These are phyloP conservation scores for Eimeria praecox DNA, from an alignment of 169 alveolate genomes.

Conservation along the genomic window DNA sequence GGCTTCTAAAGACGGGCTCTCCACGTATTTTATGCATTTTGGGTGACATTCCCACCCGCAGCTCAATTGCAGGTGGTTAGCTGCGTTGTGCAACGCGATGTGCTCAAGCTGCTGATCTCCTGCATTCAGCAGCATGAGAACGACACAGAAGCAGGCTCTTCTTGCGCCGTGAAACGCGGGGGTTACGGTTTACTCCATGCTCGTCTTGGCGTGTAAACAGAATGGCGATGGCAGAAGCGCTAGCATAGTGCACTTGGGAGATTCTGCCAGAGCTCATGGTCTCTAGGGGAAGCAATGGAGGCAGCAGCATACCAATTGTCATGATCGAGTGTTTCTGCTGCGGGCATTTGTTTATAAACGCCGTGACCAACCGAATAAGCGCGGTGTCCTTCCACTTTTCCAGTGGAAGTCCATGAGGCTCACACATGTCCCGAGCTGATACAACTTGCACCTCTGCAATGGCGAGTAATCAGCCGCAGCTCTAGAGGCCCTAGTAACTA, in stretches of 20 bases:
- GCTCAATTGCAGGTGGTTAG: constrained; percentile 65
- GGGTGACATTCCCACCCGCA: constrained; percentile 79
- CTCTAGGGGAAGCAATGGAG: background rate
- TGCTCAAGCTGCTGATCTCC: constrained; percentile 81
- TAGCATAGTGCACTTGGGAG: no score
- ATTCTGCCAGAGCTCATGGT: background rate
- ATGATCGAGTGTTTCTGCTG: constrained; percentile 72
- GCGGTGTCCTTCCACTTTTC: constrained; percentile 81
- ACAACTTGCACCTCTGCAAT: constrained; percentile 64
- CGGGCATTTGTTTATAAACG: constrained; percentile 63
- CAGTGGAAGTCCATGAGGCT: constrained; percentile 79
- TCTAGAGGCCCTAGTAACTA: background rate
- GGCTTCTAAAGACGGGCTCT: constrained; percentile 67
- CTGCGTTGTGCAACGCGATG: constrained; percentile 77
- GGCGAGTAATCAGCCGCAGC: constrained; percentile 30
- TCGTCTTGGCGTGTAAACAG: background rate
- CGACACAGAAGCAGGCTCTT: background rate
- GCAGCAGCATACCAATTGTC: constrained; percentile 69
- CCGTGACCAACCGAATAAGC: constrained; percentile 66
- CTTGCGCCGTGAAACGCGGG: background rate
- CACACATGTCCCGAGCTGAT: constrained; percentile 81
- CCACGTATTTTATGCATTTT: constrained; percentile 79
- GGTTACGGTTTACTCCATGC: background rate
- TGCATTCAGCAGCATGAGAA: constrained; percentile 7
- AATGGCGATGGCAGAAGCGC: background rate